Evolutionary conservation across 2,329 filamentous ascomycete species (phyloP).

Genomic region (Akanthomyces lecanii): DNA sequence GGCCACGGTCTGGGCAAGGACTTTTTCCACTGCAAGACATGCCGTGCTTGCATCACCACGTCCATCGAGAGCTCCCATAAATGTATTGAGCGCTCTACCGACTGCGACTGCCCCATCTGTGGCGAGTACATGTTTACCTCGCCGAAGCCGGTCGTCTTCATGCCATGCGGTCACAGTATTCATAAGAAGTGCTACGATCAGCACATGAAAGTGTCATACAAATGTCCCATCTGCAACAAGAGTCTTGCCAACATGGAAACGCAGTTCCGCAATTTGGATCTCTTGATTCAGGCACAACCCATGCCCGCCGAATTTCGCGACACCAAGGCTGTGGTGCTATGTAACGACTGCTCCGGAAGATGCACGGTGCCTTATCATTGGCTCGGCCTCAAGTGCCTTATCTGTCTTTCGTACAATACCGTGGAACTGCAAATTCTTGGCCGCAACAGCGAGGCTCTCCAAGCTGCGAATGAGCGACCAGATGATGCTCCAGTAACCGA

Average conservation of each 20-base stretch:
- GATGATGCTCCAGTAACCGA: constrained; percentile 13
- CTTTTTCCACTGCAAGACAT: constrained; percentile 97
- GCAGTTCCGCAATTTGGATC: constrained; percentile 85
- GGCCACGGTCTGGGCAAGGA: constrained; percentile 92
- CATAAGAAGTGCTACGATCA: constrained; percentile 85
- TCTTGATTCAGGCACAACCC: constrained; percentile 81
- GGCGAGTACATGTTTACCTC: constrained; percentile 96
- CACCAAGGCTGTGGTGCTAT: constrained; percentile 78
- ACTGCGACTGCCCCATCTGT: constrained; percentile 95
- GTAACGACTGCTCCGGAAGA: constrained; percentile 91
- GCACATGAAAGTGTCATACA: constrained; percentile 86
- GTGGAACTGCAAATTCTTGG: constrained; percentile 60
- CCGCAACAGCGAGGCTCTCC: constrained; percentile 28
- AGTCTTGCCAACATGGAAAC: constrained; percentile 97
- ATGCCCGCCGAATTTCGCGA: constrained; percentile 83
- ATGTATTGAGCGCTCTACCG: constrained; percentile 89
- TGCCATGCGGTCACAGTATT: constrained; percentile 94
- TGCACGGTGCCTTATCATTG: constrained; percentile 88
- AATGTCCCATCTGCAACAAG: constrained; percentile 94
- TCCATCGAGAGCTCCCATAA: constrained; percentile 79
- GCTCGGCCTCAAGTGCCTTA: constrained; percentile 84
- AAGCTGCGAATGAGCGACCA: constrained; percentile 25
- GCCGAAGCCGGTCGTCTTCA: constrained; percentile 81
- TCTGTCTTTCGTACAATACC: constrained; percentile 68
- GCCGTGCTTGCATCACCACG: constrained; percentile 91